phyloP scores from a whole-genome alignment of 1,139 yeast genomes.

The Sugiyamaella sp. region DNA sequence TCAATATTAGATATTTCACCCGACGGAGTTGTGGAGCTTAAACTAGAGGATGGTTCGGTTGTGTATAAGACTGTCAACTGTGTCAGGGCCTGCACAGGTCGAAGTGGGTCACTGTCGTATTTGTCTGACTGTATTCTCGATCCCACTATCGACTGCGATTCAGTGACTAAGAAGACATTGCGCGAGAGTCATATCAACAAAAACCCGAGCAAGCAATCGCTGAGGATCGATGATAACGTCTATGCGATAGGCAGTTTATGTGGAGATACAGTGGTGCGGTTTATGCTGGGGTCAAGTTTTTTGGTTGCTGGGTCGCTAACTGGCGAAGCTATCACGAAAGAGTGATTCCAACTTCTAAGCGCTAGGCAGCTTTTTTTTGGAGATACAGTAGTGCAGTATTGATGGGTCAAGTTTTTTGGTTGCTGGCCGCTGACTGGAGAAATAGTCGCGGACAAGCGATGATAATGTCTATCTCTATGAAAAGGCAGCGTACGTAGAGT shows the following conservation, averaged over 20 bases:
- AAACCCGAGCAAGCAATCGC: slow-evolving; percentile 17
- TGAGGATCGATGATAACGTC: slow-evolving; percentile 27
- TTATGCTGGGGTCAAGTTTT: slow-evolving; percentile 38
- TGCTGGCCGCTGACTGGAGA: slow-evolving; percentile 9
- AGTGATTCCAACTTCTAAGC: slow-evolving; percentile 32
- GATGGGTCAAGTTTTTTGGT: slow-evolving; percentile 36
- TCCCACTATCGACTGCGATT: neutral
- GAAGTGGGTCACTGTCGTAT: slow-evolving; percentile 38
- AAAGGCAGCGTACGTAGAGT: too few relatives aligned
- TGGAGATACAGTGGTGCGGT: slow-evolving; percentile 42
- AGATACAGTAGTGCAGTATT: slow-evolving; percentile 40
- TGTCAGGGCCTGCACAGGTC: slow-evolving; percentile 36
- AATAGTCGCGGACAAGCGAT: neutral
- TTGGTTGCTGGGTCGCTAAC: slow-evolving; percentile 23
- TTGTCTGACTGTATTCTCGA: slow-evolving; percentile 16
- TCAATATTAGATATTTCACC: slow-evolving; percentile 29
- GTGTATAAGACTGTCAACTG: slow-evolving; percentile 25
- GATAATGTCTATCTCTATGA: neutral
- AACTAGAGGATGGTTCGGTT: slow-evolving; percentile 26
- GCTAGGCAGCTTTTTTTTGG: slow-evolving; percentile 42
- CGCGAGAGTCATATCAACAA: slow-evolving; percentile 6
- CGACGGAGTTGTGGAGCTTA: slow-evolving; percentile 31
- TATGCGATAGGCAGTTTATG: slow-evolving; percentile 40
- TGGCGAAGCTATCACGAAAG: slow-evolving; percentile 19
- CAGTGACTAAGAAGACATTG: slow-evolving; percentile 20